phyloP scores from a whole-genome alignment of 805 yeast species.

The Saccharomycopsis capsularis region DNA sequence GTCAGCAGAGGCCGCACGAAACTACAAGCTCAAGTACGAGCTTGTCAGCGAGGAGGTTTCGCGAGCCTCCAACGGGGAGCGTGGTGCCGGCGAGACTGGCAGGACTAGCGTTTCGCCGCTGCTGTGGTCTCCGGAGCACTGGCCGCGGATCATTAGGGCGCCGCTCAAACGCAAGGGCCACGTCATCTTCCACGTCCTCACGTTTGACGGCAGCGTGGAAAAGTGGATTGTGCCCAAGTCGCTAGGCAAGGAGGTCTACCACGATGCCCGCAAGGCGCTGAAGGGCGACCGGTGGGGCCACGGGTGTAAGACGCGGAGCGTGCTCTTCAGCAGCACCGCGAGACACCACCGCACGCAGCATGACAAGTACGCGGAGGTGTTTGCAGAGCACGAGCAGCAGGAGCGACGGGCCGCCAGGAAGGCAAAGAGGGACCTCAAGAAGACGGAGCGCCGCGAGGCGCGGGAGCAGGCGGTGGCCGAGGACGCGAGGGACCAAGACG shows the following conservation, averaged over 20 bases:
- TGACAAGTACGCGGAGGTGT: slow-evolving; percentile 24
- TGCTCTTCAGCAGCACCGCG: slow-evolving; percentile 28
- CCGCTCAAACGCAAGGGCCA: slow-evolving; percentile 81
- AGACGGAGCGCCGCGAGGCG: slow-evolving; percentile 19
- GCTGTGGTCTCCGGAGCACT: slow-evolving; percentile 32
- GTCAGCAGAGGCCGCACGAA: slow-evolving; percentile 21
- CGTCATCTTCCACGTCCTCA: slow-evolving; percentile 72
- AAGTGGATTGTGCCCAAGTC: slow-evolving; percentile 84
- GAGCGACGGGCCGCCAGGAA: slow-evolving; percentile 22
- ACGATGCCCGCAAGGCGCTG: slow-evolving; percentile 82
- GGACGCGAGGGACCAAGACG: not conserved
- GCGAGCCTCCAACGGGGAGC: slow-evolving; percentile 1
- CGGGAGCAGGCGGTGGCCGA: not conserved
- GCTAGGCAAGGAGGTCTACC: slow-evolving; percentile 64
- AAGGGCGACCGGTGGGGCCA: slow-evolving; percentile 86
- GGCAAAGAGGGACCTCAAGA: slow-evolving; percentile 8
- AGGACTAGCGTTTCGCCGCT: too few relatives aligned
- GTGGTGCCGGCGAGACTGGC: too few relatives aligned
- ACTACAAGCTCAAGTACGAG: slow-evolving; percentile 5
- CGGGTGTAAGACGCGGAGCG: slow-evolving; percentile 48
- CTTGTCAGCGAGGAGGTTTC: slow-evolving; percentile 19
- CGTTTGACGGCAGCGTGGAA: slow-evolving; percentile 73
- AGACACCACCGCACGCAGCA: slow-evolving; percentile 20
- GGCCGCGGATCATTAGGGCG: slow-evolving; percentile 68
- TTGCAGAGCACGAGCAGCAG: slow-evolving; percentile 30